phyloP scores from a whole-genome alignment of 345 rosid genomes.

The Eucalyptus pumila region DNA sequence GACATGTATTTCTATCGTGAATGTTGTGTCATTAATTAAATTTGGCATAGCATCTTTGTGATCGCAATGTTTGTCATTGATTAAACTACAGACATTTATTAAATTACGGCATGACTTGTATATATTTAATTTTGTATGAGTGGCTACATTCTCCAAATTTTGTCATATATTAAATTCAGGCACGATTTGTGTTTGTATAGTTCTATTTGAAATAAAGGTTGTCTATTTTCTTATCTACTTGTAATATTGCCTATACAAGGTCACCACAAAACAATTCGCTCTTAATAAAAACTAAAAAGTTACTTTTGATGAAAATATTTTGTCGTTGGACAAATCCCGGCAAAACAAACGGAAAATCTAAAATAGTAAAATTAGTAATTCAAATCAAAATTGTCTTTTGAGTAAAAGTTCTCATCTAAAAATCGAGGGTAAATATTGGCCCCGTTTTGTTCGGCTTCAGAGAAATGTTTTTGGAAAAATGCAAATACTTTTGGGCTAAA shows the following conservation, averaged over 20 bases:
- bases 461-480: no score
- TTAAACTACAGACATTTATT: no score
- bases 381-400: fast-evolving
- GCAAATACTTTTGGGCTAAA: not conserved
- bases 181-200: not conserved
- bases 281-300: not conserved
- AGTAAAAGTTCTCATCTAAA: not conserved
- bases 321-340: no score
- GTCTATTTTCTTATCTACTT: not conserved
- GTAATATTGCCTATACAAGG: not conserved
- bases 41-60: not conserved
- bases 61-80: not conserved
- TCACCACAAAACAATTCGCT: not conserved
- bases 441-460: not conserved
- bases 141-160: no score
- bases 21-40: not conserved
- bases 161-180: not conserved
- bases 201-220: not conserved
- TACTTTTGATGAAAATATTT: not conserved
- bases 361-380: not conserved
- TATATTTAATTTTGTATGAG: not conserved
- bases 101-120: not conserved
- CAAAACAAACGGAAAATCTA: fast-evolving
- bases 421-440: not conserved
- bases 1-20: not conserved